These are phyloP conservation scores for Microascus cirrosus DNA, from an alignment of 2,329 filamentous ascomycete species.

Conservation along the genomic window DNA sequence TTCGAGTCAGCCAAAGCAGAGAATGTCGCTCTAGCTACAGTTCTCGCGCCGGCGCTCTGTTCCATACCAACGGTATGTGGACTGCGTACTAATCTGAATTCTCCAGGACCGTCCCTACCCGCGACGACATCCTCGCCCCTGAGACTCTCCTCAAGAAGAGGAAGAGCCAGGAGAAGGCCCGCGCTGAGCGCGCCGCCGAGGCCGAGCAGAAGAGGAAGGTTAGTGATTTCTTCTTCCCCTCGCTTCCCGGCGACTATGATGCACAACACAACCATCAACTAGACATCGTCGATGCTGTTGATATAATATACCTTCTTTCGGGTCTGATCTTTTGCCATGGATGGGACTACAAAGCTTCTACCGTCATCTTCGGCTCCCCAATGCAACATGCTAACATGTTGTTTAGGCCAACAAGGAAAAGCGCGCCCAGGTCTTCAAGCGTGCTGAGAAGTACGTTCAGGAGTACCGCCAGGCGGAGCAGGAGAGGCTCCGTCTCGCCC, in stretches of 20 bases:
- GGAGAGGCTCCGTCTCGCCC: conserved; percentile 90
- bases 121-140: conserved; percentile 92
- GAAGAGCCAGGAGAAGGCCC: conserved; percentile 99
- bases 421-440: conserved; percentile 98
- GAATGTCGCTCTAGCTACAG: conserved; percentile 91
- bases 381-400: conserved; percentile 20
- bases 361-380: background rate
- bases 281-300: conserved; percentile 98
- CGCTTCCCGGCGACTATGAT: conserved; percentile 51
- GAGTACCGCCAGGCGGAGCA: conserved; percentile 98
- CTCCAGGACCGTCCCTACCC: conserved; percentile 75
- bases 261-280: conserved; percentile 68
- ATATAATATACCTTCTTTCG: conserved; percentile 92
- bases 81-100: conserved; percentile 74
- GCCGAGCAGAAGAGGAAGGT: conserved; percentile 86
- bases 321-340: conserved; percentile 62
- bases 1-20: conserved; percentile 79
- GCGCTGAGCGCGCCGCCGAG: conserved; percentile 73
- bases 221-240: conserved; percentile 26
- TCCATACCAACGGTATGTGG: conserved; percentile 52
- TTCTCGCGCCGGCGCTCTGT: conserved; percentile 81
- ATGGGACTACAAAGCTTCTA: conserved; percentile 3
- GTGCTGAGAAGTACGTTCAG: conserved; percentile 98
- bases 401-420: conserved; percentile 93
- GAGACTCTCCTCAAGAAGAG: conserved; percentile 99